Conservation (phyloP, 139 green algal genomes). For the Medakamo hakoo region DNA sequence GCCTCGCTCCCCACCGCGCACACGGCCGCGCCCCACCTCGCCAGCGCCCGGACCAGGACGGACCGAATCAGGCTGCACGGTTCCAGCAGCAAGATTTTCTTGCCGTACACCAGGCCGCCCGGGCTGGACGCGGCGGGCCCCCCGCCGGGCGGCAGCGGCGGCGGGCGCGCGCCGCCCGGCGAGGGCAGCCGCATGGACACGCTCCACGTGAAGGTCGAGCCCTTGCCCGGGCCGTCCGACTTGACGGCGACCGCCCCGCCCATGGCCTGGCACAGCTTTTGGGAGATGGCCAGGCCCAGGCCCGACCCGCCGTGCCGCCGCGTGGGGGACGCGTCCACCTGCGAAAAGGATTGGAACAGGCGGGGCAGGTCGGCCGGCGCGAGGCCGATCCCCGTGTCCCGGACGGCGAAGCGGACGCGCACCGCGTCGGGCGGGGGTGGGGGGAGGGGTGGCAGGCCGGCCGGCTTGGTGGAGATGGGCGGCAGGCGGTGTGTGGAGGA, state of each 20-base stretch:
- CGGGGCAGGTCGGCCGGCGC: slow-evolving; percentile 21
- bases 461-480: background rate
- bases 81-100: slow-evolving; percentile 48
- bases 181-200: slow-evolving; percentile 17
- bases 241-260: slow-evolving; percentile 56
- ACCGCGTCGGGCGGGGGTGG: background rate
- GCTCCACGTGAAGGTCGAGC: slow-evolving; percentile 38
- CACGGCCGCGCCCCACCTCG: slow-evolving; percentile 44
- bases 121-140: background rate
- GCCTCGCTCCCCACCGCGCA: slow-evolving; percentile 30
- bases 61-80: slow-evolving; percentile 35
- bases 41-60: slow-evolving; percentile 35
- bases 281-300: slow-evolving; percentile 63
- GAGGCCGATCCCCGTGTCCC: slow-evolving; percentile 72
- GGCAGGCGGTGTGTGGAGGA: background rate
- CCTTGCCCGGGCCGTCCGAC: slow-evolving; percentile 24
- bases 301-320: slow-evolving; percentile 62
- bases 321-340: slow-evolving; percentile 45
- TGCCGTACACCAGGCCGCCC: slow-evolving; percentile 20
- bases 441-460: background rate
- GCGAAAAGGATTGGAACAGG: slow-evolving; percentile 65
- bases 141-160: background rate
- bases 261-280: slow-evolving; percentile 65
- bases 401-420: slow-evolving; percentile 42
- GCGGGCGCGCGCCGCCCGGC: background rate